Evolutionary conservation across 2,329 filamentous ascomycete genomes (phyloP).

Genomic region (Colletotrichum godetiae): DNA sequence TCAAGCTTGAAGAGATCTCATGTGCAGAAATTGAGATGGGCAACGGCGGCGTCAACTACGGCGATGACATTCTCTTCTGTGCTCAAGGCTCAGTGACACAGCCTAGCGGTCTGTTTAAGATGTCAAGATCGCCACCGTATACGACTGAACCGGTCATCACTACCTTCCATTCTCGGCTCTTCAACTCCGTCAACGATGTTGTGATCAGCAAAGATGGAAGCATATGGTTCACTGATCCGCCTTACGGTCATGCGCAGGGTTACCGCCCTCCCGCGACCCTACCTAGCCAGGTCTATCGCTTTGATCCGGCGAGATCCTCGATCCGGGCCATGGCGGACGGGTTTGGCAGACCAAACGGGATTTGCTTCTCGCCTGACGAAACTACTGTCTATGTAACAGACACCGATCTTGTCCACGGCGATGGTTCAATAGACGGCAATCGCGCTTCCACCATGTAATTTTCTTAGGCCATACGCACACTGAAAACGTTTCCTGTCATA

Average conservation of each 20-base stretch:
- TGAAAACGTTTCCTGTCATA: too few species aligned
- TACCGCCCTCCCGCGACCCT: background rate
- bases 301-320: too few species aligned
- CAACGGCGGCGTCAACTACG: background rate
- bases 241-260: background rate
- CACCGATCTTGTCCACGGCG: background rate
- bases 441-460: background rate
- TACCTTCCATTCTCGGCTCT: background rate
- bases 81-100: background rate
- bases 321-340: too few species aligned
- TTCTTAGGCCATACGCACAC: background rate
- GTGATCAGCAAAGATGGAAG: background rate
- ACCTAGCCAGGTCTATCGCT: background rate
- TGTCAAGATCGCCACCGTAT: background rate
- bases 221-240: background rate
- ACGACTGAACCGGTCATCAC: background rate
- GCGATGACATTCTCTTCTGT: background rate
- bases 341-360: background rate
- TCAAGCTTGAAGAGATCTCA: background rate
- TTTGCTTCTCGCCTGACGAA: background rate
- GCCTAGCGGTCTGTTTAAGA: background rate
- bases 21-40: background rate
- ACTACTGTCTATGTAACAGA: background rate
- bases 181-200: background rate
- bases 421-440: background rate